Percentiles rank a stretch among this genome's conserved stretches.
Evolutionary conservation across 257 asterid species (phyloP).

Genomic region (Misopates orontium): DNA sequence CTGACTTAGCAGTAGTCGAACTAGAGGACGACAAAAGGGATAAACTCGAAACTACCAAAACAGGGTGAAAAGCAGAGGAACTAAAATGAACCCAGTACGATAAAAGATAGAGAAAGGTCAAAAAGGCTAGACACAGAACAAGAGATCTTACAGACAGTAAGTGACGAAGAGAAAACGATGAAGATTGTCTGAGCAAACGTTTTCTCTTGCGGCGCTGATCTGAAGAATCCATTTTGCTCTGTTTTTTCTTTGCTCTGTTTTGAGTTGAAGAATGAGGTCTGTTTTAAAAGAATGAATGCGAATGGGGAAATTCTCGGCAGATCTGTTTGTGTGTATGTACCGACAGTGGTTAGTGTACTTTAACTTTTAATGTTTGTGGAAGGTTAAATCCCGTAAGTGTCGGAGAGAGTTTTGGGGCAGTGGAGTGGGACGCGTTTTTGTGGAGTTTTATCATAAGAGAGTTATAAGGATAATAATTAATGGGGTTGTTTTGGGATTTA

Average conservation of each 20-base stretch:
- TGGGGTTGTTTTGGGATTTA: too few relatives aligned
- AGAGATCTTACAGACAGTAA: conserved; percentile 69
- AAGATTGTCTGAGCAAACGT: conserved; percentile 49
- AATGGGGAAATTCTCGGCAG: conserved; percentile 25
- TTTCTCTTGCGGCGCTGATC: conserved; percentile 85
- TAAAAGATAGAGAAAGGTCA: conserved; percentile 48
- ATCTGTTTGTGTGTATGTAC: conserved; percentile 37
- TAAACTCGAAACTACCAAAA: conserved; percentile 64
- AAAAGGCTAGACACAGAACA: conserved; percentile 49
- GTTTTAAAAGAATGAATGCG: conserved; percentile 20
- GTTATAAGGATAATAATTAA: background rate
- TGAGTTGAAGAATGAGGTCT: background rate
- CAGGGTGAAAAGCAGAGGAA: conserved; percentile 67
- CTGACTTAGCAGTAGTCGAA: conserved; percentile 35
- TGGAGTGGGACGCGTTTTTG: too few relatives aligned
- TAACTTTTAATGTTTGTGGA: conserved; percentile 28
- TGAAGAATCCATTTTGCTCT: conserved; percentile 71
- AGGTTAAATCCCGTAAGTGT: conserved; percentile 43
- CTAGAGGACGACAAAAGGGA: conserved; percentile 57
- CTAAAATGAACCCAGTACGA: conserved; percentile 43
- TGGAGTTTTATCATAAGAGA: too few relatives aligned
- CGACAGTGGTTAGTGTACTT: conserved; percentile 45
- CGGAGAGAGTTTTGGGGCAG: conserved; percentile 31
- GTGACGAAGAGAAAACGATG: conserved; percentile 27
- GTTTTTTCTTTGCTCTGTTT: too few relatives aligned